phyloP scores from a whole-genome alignment of 108 stramenopile species.

The Discostella stelligeroides region DNA sequence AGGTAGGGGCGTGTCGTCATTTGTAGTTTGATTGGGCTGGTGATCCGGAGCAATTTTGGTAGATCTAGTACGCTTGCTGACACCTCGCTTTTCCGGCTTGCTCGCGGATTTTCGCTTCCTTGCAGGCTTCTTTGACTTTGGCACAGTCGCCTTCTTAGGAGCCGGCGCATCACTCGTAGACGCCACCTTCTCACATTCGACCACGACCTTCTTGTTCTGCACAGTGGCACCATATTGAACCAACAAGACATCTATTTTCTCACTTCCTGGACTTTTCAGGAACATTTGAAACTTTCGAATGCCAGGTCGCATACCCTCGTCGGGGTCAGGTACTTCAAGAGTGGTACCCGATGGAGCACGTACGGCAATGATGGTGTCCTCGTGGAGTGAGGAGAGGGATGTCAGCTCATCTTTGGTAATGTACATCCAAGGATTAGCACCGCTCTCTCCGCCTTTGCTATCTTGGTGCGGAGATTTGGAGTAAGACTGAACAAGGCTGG shows the following conservation, averaged over 20 bases:
- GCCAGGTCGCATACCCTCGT: conserved; percentile 78
- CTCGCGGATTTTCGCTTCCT: not conserved
- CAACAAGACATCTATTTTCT: conserved; percentile 63
- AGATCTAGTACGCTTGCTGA: conserved; percentile 11
- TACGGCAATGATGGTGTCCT: conserved; percentile 91
- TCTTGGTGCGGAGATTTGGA: conserved; percentile 10
- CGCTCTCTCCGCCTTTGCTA: not conserved
- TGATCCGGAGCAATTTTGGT: not conserved
- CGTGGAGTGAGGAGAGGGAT: conserved; percentile 53
- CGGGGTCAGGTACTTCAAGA: conserved; percentile 89
- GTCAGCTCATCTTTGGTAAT: conserved; percentile 73
- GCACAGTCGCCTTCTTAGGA: not conserved
- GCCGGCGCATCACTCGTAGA: not conserved
- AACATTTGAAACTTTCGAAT: conserved; percentile 86
- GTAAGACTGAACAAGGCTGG: conserved; percentile 34
- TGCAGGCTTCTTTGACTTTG: not conserved
- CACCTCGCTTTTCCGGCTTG: not conserved
- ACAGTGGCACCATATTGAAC: conserved; percentile 44
- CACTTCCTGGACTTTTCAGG: conserved; percentile 65
- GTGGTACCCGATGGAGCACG: conserved; percentile 87
- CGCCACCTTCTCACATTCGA: not conserved
- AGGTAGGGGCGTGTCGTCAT: not conserved
- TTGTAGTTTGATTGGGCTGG: not conserved
- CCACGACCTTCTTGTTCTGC: not conserved
- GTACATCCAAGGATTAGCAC: conserved; percentile 56